phyloP scores from a whole-genome alignment of 208 protist genomes.

The Crithidia brevicula region DNA sequence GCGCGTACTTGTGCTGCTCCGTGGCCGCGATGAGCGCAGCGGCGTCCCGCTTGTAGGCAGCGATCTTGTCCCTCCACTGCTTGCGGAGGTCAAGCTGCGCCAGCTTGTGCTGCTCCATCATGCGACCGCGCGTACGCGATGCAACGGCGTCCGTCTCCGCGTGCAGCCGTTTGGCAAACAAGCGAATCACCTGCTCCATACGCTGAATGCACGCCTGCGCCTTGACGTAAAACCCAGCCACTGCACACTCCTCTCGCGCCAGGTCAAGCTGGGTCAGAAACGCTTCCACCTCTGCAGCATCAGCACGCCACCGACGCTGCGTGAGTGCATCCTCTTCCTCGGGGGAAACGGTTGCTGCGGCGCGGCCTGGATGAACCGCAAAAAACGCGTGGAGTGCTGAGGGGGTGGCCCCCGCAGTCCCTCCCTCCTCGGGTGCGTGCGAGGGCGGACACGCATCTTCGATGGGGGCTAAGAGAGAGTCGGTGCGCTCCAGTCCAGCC shows the following conservation, averaged over 20 bases:
- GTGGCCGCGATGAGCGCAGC: constrained; percentile 28
- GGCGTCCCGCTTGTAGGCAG: constrained; percentile 43
- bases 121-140: constrained; percentile 20
- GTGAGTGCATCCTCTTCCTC: constrained; percentile 8
- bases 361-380: background rate
- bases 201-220: constrained; percentile 54
- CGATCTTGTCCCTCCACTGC: constrained; percentile 43
- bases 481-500: too few relatives aligned
- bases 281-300: constrained; percentile 36
- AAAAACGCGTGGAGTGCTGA: constrained; percentile 15
- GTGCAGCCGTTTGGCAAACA: constrained; percentile 46
- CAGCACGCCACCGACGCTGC: constrained; percentile 27
- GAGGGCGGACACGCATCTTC: too few relatives aligned
- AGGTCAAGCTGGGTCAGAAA: constrained; percentile 53
- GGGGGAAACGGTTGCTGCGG: background rate
- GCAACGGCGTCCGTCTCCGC: constrained; percentile 32
- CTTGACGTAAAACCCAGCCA: constrained; percentile 32
- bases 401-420: background rate
- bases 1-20: constrained; percentile 36
- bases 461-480: too few relatives aligned
- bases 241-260: constrained; percentile 51
- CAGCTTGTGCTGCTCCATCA: constrained; percentile 39
- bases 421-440: too few relatives aligned
- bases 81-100: constrained; percentile 44
- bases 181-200: constrained; percentile 50